A percentile compares a stretch with the other conserved stretches of the same genome.
Evolutionary conservation across 176 grass and related monocot genomes (phyloP).

Genomic region (Avena eriantha): DNA sequence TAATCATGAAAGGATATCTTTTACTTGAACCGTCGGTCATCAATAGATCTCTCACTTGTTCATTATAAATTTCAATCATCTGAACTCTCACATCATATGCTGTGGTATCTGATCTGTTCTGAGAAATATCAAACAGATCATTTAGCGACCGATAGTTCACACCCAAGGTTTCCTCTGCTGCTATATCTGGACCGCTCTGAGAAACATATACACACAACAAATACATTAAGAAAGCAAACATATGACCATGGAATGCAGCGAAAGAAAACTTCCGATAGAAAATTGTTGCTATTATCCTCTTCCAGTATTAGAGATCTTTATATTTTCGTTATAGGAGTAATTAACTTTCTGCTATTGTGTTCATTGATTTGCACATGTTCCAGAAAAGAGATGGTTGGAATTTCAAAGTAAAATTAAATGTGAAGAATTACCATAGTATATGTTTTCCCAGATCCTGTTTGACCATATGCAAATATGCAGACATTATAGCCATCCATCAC

Average conservation of each 20-base stretch:
- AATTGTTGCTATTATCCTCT: constrained; percentile 12
- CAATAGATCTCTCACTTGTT: constrained; percentile 91
- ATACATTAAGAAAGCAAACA: constrained; percentile 21
- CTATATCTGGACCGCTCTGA: constrained; percentile 79
- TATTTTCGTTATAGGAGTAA: not conserved
- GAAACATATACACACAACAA: constrained; percentile 28
- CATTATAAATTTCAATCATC: constrained; percentile 98
- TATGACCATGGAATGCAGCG: not conserved
- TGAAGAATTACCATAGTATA: constrained; percentile 84
- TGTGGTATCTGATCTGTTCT: constrained; percentile 58
- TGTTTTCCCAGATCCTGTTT: constrained; percentile 86
- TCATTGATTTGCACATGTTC: not conserved
- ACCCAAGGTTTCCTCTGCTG: constrained; percentile 64
- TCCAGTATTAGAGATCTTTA: not conserved
- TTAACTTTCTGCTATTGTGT: not conserved
- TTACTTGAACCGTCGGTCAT: constrained; percentile 64
- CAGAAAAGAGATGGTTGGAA: not conserved
- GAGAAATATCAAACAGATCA: constrained; percentile 81
- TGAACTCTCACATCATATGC: constrained; percentile 73
- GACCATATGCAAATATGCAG: constrained; percentile 95
- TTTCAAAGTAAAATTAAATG: not conserved
- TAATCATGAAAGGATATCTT: constrained; percentile 79
- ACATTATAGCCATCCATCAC: constrained; percentile 90
- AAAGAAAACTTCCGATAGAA: constrained; percentile 6
- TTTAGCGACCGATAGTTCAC: constrained; percentile 82